Percentiles rank a stretch among this genome's conserved stretches.
phyloP scores from a whole-genome alignment of 805 yeast genomes.

The Candida maltosa region DNA sequence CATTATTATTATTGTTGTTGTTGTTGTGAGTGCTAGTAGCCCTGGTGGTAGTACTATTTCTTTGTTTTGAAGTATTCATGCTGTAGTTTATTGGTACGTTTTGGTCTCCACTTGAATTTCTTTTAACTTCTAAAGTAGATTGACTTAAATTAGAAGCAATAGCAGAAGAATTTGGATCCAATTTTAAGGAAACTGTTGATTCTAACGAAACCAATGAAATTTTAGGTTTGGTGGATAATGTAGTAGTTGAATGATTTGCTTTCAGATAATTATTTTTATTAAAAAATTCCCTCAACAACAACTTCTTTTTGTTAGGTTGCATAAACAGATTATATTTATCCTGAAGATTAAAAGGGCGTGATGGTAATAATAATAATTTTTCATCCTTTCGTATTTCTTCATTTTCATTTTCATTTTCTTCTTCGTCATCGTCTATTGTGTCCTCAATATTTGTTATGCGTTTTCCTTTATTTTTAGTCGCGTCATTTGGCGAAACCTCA shows the following conservation, averaged over 20 bases:
- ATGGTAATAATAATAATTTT: neutral
- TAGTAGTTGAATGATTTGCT: too few relatives aligned
- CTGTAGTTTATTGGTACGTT: neutral
- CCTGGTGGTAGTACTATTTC: neutral
- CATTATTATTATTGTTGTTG: neutral
- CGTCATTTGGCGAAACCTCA: neutral
- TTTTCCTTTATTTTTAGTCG: neutral
- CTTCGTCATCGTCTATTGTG: neutral
- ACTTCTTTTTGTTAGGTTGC: too few relatives aligned
- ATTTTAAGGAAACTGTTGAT: too few relatives aligned
- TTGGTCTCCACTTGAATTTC: neutral
- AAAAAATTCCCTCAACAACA: too few relatives aligned
- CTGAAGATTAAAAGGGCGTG: neutral
- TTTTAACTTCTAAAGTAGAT: too few relatives aligned
- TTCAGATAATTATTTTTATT: too few relatives aligned
- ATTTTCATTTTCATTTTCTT: neutral
- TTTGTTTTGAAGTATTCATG: neutral
- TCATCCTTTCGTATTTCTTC: neutral
- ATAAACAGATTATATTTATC: too few relatives aligned
- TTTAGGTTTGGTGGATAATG: too few relatives aligned
- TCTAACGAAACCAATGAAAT: too few relatives aligned
- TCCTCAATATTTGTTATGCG: constrained; percentile 1
- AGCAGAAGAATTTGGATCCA: too few relatives aligned
- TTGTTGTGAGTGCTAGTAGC: constrained; percentile 1
- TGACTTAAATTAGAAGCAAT: too few relatives aligned